Evolutionary conservation across 768 basidiomycete genomes (phyloP), one percentile per base, ranked within the genome.

Genomic region (Dioszegia crocea): DNA sequence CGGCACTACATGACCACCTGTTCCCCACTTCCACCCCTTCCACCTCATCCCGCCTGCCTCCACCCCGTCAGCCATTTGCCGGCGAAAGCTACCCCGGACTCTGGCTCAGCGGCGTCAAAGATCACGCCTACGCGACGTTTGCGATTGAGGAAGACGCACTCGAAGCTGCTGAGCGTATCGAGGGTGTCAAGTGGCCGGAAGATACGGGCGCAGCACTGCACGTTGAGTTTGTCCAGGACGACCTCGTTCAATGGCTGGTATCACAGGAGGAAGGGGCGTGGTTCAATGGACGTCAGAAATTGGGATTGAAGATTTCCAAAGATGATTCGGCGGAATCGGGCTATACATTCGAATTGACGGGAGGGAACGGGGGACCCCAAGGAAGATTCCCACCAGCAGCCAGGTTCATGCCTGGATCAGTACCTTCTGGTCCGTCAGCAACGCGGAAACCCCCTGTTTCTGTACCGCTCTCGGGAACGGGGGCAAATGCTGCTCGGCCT

Each of bases 231-330:
- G 49, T 78, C 9, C 65, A 72, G 9, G 59, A 72, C 11, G 64
- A 65, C 3, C 31, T 57, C 38, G 68, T 78, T 1, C 21, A 46
- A 14, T 53, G 41, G 5, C 53, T 78, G 30, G 67, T 78, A n/a
- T 52, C 63, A 23, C 36, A 61, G 43, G 77, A 78, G 58, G 70
- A 77, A 49, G 29, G 41, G 3, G 76, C 76, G 5, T 78, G 77
- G 77, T 38, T 54, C 2, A 63, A 72, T 16, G 77, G 77, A 6
- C 61, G 76, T 31, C 63, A 72, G 56, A 75, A 75, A 60, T 51
- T 78, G n/a, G 50, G 48, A 2, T 57, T 78, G 40, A 57, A 56
- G 3, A 67, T 78, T 11, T 17, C 33, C 31, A 54, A 60, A 41
- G 46, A 52, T 14, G 60, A 54, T 38, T 61, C 55, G 54, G 65